Conservation (phyloP, 306 rosid species). For the Lablab purpureus region DNA sequence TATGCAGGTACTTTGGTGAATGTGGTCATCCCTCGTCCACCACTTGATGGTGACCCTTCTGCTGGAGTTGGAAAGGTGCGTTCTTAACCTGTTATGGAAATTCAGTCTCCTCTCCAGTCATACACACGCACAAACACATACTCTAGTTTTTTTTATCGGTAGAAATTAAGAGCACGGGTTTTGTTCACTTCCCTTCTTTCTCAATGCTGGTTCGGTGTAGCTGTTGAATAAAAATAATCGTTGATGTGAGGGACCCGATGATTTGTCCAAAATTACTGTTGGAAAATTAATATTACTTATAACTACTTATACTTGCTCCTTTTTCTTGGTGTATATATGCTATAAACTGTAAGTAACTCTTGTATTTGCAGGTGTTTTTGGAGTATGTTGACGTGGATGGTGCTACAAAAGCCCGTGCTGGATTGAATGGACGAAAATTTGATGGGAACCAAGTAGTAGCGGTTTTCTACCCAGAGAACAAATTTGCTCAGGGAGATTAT, state of each 20-base stretch:
- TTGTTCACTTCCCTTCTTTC: neutral
- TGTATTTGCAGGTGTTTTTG: constrained; percentile 74
- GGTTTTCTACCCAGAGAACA: constrained; percentile 80
- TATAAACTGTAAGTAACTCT: neutral
- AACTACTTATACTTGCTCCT: neutral
- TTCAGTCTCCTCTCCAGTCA: neutral
- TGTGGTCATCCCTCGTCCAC: constrained; percentile 88
- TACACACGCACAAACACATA: too few relatives aligned
- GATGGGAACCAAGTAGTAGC: constrained; percentile 89
- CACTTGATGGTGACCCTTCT: constrained; percentile 62
- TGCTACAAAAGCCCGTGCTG: constrained; percentile 83
- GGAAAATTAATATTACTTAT: neutral
- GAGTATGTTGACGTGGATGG: constrained; percentile 89
- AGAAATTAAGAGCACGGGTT: neutral
- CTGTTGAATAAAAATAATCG: neutral
- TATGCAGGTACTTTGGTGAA: constrained; percentile 83
- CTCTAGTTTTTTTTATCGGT: neutral
- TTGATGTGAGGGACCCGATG: neutral
- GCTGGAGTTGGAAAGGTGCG: constrained; percentile 92
- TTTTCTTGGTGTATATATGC: neutral
- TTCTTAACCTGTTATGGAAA: constrained; percentile 9
- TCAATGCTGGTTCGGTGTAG: neutral
- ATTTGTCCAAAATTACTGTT: constrained; percentile 2
- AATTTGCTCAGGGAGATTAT: constrained; percentile 85
- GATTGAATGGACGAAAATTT: constrained; percentile 87